Evolutionary conservation across 495 filamentous ascomycete species (phyloP).

Genomic region (Xanthoparmelia taractica): DNA sequence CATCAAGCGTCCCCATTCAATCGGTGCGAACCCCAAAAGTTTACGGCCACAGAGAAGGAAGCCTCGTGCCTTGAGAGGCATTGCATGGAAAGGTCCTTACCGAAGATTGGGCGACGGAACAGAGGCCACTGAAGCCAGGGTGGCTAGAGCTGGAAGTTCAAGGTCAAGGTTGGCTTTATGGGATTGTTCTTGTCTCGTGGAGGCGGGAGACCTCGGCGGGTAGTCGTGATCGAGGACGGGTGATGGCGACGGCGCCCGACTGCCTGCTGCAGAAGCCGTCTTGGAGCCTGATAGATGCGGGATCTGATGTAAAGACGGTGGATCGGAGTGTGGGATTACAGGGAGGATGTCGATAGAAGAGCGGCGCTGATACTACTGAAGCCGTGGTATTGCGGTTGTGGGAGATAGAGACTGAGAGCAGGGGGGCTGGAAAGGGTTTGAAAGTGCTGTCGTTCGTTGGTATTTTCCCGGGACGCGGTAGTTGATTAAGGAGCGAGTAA

Average conservation of each 20-base stretch:
- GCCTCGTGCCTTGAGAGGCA: neutral
- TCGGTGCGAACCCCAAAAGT: neutral
- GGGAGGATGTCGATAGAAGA: constrained; percentile 50
- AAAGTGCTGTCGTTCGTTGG: neutral
- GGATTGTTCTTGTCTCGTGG: constrained; percentile 30
- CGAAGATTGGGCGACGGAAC: constrained; percentile 57
- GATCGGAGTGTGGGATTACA: constrained; percentile 46
- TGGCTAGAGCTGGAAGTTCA: constrained; percentile 45
- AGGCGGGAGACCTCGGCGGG: constrained; percentile 35
- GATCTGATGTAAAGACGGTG: constrained; percentile 38
- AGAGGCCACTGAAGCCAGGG: constrained; percentile 56
- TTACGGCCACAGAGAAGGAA: neutral
- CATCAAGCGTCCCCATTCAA: neutral
- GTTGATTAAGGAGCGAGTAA: constrained; percentile 6
- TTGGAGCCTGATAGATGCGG: constrained; percentile 34
- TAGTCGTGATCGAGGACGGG: constrained; percentile 30
- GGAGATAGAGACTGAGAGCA: neutral
- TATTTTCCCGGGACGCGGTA: constrained; percentile 10
- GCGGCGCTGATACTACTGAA: constrained; percentile 45
- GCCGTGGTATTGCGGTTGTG: constrained; percentile 29
- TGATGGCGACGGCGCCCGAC: constrained; percentile 18
- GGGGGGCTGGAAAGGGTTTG: neutral
- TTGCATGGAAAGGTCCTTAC: constrained; percentile 33
- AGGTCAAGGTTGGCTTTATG: constrained; percentile 29
- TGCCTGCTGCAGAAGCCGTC: constrained; percentile 26